Evolutionary conservation across 1,139 yeast species (phyloP), one percentile per base, ranked within the genome.

Genomic region (Hemisphaericaspora lyxosophila): DNA sequence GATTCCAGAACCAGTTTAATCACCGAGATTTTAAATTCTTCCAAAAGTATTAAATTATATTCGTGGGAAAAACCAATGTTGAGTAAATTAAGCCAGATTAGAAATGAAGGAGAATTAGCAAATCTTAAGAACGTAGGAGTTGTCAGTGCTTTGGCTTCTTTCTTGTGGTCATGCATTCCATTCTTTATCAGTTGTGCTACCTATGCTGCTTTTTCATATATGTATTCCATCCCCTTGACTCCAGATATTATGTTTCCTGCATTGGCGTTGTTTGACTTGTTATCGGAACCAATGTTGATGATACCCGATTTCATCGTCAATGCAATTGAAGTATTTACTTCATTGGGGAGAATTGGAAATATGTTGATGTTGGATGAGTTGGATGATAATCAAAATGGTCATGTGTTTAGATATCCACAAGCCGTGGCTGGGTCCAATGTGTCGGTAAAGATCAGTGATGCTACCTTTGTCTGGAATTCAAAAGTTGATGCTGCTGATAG

Each of bases 381-480:
- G 27, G 62, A 59, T 16, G 47, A 43, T 23, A 38, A 40, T 20
- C 97, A 92, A 62, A 61, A 68, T 12, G 90, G 85, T 54, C 85
- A 94, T 11, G 82, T 90, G 26, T 72, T 68, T 25, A 76, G 73
- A 43, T 63, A 75, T 29, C 80, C 86, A 11, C 67, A 72, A 5
- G 36, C 48, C 5, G 42, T 43, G 25, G 45, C 44, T 12, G 36
- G 18, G 22, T 36, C 44, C 7, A 49, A 46, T n/a, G 33, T 36
- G 18, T 45, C 55, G 2, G 51, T 55, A 13, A 34, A 42, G 4
- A 33, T 54, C 9, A 40, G 44, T 20, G 43, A 51, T 34, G 45
- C 54, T 4, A 46, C 57, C 2, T 55, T 55, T 41, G 34, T 50
- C 3, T 54, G 60, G 59, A 44, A 40, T 33, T 36, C 43, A 11